Percentiles rank a stretch among this genome's conserved stretches.
Conservation (phyloP, 2,329 filamentous ascomycete species). For the Juglanconis sp. region DNA sequence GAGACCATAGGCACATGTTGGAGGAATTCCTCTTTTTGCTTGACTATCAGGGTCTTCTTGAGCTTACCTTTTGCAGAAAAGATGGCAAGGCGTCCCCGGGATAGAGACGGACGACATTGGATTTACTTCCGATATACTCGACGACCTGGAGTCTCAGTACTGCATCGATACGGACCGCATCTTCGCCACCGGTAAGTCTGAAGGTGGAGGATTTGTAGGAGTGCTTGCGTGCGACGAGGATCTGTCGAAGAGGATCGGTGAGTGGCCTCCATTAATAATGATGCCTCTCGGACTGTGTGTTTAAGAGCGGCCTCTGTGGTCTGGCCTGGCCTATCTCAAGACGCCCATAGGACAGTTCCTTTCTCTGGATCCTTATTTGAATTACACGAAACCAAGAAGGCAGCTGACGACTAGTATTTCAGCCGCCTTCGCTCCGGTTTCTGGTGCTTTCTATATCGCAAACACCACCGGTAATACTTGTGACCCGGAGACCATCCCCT, state of each 20-base stretch:
- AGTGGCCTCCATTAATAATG: constrained; percentile 19
- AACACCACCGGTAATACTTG: constrained; percentile 10
- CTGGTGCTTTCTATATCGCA: constrained; percentile 39
- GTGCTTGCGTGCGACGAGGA: constrained; percentile 37
- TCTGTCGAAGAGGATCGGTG: constrained; percentile 25
- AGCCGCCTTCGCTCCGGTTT: constrained; percentile 38
- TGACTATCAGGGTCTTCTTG: not conserved
- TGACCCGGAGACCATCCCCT: constrained; percentile 21
- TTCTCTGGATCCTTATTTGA: not conserved
- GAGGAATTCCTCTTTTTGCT: not conserved
- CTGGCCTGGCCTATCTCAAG: not conserved
- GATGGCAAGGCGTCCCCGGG: constrained; percentile 38
- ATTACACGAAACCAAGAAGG: not conserved
- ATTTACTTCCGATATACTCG: constrained; percentile 42
- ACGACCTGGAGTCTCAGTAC: constrained; percentile 32
- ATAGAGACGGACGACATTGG: constrained; percentile 38
- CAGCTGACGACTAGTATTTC: constrained; percentile 19
- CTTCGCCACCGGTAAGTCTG: constrained; percentile 40
- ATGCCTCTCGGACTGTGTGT: not conserved
- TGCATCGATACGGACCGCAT: constrained; percentile 38
- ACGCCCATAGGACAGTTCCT: not conserved
- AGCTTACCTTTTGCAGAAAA: constrained; percentile 23
- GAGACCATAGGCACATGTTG: not conserved
- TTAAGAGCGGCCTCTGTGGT: not conserved
- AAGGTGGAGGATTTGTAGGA: constrained; percentile 43